Evolutionary conservation across 2,329 filamentous ascomycete genomes (phyloP).

Genomic region (Verticillium albo-atrum): DNA sequence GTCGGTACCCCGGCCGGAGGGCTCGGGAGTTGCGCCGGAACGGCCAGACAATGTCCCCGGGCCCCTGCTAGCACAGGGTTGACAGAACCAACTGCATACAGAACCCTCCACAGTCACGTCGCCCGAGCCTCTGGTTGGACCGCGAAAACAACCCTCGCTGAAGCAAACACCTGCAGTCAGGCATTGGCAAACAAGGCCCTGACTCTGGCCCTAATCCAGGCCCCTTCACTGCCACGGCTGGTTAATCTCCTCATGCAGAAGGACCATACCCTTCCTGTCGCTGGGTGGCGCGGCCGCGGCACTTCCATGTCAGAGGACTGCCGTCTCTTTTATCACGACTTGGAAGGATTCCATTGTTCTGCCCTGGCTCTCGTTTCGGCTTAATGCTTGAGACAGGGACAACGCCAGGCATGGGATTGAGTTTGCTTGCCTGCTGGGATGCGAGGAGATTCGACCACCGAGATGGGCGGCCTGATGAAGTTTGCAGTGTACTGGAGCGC

Average conservation of each 20-base stretch:
- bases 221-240: not conserved
- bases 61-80: not conserved
- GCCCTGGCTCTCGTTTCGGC: not conserved
- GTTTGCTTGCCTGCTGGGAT: not conserved
- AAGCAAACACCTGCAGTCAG: not conserved
- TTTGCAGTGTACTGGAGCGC: not conserved
- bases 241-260: not conserved
- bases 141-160: not conserved
- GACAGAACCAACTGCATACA: not conserved
- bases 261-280: not conserved
- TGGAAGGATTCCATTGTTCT: not conserved
- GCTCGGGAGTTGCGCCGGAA: not conserved
- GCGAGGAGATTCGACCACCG: not conserved
- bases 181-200: not conserved
- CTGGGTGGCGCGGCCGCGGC: not conserved
- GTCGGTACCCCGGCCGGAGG: not conserved
- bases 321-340: not conserved
- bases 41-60: too few relatives aligned
- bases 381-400: not conserved
- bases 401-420: not conserved
- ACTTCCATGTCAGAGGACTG: not conserved
- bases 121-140: not conserved
- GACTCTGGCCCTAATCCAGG: not conserved
- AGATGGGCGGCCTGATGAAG: not conserved
- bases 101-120: not conserved